These are phyloP conservation scores for Hemileia vastatrix DNA, from an alignment of 1,284 basidiomycete species.

Conservation along the genomic window DNA sequence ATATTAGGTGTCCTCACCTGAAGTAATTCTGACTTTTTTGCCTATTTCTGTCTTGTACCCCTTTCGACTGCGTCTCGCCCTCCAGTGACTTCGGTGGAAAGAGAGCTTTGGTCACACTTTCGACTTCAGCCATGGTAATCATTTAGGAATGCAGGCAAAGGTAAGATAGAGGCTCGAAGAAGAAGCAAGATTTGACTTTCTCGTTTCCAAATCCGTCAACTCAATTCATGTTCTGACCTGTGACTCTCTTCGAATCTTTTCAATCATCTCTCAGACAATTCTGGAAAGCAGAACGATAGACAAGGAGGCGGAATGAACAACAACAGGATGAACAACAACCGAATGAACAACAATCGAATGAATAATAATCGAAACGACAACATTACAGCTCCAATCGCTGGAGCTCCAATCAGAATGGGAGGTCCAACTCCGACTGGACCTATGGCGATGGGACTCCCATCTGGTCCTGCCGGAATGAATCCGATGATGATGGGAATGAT, in stretches of 20 bases:
- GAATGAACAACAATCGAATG: conserved; percentile 9
- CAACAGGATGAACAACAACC: not conserved
- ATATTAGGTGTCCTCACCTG: too few relatives aligned
- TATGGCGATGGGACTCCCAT: conserved; percentile 1
- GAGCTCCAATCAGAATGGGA: conserved; percentile 36
- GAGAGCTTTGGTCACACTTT: too few relatives aligned
- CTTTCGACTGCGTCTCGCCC: too few relatives aligned
- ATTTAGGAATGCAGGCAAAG: too few relatives aligned
- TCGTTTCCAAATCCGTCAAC: not conserved
- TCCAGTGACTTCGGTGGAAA: too few relatives aligned
- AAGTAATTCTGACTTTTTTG: too few relatives aligned
- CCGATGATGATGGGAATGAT: conserved; percentile 35
- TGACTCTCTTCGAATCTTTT: not conserved
- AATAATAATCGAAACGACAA: conserved; percentile 10
- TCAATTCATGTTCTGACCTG: not conserved
- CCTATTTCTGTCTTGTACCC: too few relatives aligned
- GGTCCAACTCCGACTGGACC: conserved; percentile 15
- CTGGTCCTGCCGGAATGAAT: conserved; percentile 23
- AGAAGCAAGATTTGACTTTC: conserved; percentile 11
- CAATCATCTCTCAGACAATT: conserved; percentile 1
- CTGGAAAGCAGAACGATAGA: not conserved
- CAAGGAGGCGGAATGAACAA: conserved; percentile 19
- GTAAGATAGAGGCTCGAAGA: too few relatives aligned
- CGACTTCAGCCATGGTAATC: too few relatives aligned
- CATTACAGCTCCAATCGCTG: conserved; percentile 29